Conservation (phyloP, 371 early-diverging fungal species). For the Mucor ambiguus region DNA sequence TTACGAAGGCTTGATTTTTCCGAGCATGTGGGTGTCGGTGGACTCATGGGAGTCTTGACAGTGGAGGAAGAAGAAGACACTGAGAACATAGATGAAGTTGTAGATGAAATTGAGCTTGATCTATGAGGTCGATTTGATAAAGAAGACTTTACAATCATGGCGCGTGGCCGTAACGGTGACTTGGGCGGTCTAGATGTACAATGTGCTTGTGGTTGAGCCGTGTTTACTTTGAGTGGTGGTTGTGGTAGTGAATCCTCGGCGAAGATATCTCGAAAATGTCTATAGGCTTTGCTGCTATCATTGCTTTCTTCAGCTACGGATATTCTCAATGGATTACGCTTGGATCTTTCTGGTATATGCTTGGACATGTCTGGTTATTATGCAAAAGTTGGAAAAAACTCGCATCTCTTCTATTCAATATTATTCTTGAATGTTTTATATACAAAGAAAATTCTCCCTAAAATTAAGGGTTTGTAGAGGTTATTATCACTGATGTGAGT, state of each 20-base stretch:
- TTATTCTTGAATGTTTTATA: background rate
- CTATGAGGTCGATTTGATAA: background rate
- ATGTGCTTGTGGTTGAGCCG: background rate
- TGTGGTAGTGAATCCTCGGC: background rate
- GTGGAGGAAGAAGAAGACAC: slow-evolving; percentile 7
- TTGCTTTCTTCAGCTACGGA: background rate
- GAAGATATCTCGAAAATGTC: slow-evolving; percentile 10
- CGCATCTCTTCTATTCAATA: background rate
- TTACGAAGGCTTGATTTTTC: background rate
- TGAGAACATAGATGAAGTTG: slow-evolving; percentile 9
- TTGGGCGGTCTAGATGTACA: slow-evolving; percentile 32
- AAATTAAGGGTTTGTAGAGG: slow-evolving; percentile 1
- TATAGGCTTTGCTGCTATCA: background rate
- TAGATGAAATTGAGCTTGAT: slow-evolving; percentile 15
- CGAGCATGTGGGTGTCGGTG: background rate
- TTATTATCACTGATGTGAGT: background rate
- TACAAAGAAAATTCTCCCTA: background rate
- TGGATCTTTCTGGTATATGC: background rate
- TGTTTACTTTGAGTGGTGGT: slow-evolving; percentile 6
- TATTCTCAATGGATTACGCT: background rate
- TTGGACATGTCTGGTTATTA: background rate
- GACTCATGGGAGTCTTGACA: slow-evolving; percentile 6
- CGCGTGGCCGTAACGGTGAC: slow-evolving; percentile 34
- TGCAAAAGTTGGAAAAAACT: background rate
- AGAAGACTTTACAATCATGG: background rate